phyloP scores from a whole-genome alignment of 495 filamentous ascomycete species.

The Hypoxylon crocopeplum region DNA sequence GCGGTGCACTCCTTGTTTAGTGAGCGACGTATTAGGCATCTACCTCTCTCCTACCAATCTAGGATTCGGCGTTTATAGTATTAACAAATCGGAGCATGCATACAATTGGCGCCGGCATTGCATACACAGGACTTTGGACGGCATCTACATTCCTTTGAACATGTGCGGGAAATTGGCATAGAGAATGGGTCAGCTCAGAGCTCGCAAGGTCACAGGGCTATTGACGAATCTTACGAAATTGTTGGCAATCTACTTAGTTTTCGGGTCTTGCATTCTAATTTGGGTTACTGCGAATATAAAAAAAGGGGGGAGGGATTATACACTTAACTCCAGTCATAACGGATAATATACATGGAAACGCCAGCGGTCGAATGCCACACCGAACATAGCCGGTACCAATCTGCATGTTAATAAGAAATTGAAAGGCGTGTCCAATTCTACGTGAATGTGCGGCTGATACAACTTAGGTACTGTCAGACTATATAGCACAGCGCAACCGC shows the following conservation, averaged over 20 bases:
- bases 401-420: no score
- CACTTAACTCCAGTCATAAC: no score
- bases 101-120: constrained; percentile 13
- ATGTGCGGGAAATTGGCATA: constrained; percentile 20
- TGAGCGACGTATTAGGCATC: background rate
- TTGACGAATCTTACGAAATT: constrained; percentile 20
- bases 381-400: no score
- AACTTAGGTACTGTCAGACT: no score
- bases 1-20: constrained; percentile 28
- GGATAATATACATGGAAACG: no score
- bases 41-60: background rate
- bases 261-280: background rate
- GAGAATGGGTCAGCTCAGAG: constrained; percentile 16
- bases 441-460: no score
- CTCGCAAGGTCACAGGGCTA: constrained; percentile 6
- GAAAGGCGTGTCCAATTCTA: no score
- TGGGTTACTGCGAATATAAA: no score
- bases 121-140: constrained; percentile 20
- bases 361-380: no score
- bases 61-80: constrained; percentile 26
- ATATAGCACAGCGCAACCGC: no score
- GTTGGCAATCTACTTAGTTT: background rate
- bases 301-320: no score
- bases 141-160: constrained; percentile 37
- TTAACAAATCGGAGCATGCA: constrained; percentile 18